Evolutionary conservation across 768 basidiomycete species (phyloP), one percentile per base, ranked within the genome.

Genomic region (Butyriboletus loyo): DNA sequence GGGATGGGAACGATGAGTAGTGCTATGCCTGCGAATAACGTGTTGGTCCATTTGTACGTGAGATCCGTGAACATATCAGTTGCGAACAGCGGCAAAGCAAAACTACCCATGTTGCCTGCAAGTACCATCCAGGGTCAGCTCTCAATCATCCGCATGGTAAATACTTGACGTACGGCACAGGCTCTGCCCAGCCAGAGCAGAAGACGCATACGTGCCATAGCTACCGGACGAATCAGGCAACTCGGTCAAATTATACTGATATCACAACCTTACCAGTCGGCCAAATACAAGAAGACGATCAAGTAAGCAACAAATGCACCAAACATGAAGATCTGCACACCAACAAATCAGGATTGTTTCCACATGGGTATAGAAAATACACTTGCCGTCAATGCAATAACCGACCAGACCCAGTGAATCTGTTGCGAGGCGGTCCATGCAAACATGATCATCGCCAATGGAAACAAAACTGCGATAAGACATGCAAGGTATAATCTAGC

Each of bases 121-220:
- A 38, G 41, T 1, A 15, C 22, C n/a, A 15, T 49, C 31, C 0
- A 52, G n/a, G 6, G 34, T 51, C 13, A 44, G n/a, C n/a, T 35
- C 14, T 21, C 17, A 4, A 37, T 3, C 19, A 30, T 17, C 28
- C 14, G 7, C 34, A 21, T 22, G 7, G 7, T 3, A n/a, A 28
- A 24, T 17, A 17, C 27, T 30, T 49, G 46, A 68, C 78, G 37
- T 62, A 77, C 84, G 73, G 46, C 77, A 74, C 40, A 86, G 73
- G 54, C 81, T 79, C 62, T 86, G 84, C 2, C 79, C 85, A 1
- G 86, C 85, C 9, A 86, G 68, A 22, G 85, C 85, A 5, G 83
- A 84, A 1, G 83, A 85, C 1, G 85, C 84, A 63, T 80, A 85
- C 2, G 75, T 75, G 2, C 79, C 79, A 60, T 82, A 81, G 55